These are phyloP conservation scores for Polygonum aviculare DNA, from an alignment of 148 eudicot species.

Conservation along the genomic window DNA sequence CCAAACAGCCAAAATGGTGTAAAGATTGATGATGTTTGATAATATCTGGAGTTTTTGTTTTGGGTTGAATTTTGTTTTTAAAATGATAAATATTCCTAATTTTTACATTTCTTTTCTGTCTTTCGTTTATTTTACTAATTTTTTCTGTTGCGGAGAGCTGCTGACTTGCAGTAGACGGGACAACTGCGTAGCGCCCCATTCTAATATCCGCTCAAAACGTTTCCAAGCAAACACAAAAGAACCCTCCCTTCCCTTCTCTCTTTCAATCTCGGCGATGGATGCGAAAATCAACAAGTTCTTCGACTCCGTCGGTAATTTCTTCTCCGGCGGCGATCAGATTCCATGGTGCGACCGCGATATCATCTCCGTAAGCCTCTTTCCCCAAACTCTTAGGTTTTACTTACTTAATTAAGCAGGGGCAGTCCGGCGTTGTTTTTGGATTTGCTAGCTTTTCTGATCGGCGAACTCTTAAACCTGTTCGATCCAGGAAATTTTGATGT, in stretches of 20 bases:
- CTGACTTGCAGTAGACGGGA: too few species aligned
- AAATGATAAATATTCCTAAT: too few species aligned
- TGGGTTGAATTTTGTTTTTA: too few species aligned
- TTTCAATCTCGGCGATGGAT: conserved; percentile 18
- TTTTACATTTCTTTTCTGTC: too few species aligned
- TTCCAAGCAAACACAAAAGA: background rate
- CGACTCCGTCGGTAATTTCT: conserved; percentile 60
- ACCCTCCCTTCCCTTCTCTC: background rate
- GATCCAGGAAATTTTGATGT: background rate
- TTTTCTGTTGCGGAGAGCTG: too few species aligned
- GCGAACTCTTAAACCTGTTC: background rate
- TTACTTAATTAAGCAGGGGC: background rate
- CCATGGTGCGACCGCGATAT: conserved; percentile 69
- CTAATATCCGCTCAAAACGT: background rate
- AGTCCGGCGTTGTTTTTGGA: background rate
- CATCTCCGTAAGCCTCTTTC: conserved; percentile 36
- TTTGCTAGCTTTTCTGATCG: conserved; percentile 7
- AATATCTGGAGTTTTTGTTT: too few species aligned
- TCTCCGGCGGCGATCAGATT: conserved; percentile 66
- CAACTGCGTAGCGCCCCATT: too few species aligned
- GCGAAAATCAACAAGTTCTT: conserved; percentile 37
- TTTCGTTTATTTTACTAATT: too few species aligned
- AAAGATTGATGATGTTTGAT: too few species aligned
- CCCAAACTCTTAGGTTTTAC: background rate
- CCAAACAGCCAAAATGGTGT: too few species aligned